Evolutionary conservation across 129 eudicot species (phyloP), one percentile per base, ranked within the genome.

Genomic region (Flaveria ramosissima): DNA sequence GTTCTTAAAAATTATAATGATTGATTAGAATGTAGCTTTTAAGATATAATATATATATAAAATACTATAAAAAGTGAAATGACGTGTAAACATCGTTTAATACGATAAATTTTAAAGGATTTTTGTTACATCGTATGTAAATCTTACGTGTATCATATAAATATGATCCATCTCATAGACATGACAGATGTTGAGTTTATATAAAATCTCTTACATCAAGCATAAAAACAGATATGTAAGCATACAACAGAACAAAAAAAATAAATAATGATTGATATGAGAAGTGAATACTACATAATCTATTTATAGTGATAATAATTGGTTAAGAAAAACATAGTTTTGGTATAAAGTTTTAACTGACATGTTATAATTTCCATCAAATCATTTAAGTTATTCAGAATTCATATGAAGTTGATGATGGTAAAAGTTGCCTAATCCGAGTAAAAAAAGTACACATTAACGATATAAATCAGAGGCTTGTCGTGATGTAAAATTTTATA

Each of bases 321-420:
- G 13, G n/a, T 24, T 59, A 23, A 11, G 9, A 59, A 59, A 53
- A 32, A 0, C 1, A 5, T 24, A 59, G 36, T 59, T 20, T 56
- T 19, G 8, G 20, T 6, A 17, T 55, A 19, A 55, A 17, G 9
- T 55, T 55, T n/a, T 17, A 55, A 16, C 26, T n/a, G 30, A 57
- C 30, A 14, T 62, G 7, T 14, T 0, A 65, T 65, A 65, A 16
- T 32, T n/a, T 36, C 17, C 14, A 41, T 39, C 23, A n/a, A 36
- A 36, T 39, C 50, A 39, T 60, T 60, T 10, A 60, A 61, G 12
- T 32, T 32, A 36, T 65, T 36, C 15, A 66, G 17, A 62, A 39
- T 66, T 66, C 17, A 24, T 47, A 41, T 39, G 48, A 64, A 16
- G 46, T 30, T 26, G 67, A 61, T 61, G 68, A 61, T 63, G 45